Percentiles rank a stretch among this genome's conserved stretches.
phyloP scores from a whole-genome alignment of 176 grass and related monocot species.

The Oropetium thomaeum region DNA sequence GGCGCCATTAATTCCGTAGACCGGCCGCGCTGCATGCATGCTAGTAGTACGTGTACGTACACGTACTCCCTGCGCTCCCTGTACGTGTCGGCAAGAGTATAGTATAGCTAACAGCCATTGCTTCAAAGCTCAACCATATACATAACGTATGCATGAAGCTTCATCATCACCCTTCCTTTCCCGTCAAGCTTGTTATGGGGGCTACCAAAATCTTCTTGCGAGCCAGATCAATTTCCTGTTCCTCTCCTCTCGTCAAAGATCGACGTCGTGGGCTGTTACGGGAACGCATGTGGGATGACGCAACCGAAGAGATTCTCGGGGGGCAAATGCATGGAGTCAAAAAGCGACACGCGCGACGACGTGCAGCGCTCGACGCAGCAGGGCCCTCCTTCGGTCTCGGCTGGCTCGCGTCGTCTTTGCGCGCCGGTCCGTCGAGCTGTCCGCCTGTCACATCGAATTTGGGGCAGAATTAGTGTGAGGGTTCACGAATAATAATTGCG shows the following conservation, averaged over 20 bases:
- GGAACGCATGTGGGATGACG: constrained; percentile 33
- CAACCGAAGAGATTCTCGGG: not conserved
- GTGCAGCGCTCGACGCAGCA: constrained; percentile 3
- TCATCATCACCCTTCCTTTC: not conserved
- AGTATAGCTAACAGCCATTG: not conserved
- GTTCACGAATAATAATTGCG: constrained; percentile 16
- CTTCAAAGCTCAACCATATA: too few species aligned
- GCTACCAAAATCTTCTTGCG: not conserved
- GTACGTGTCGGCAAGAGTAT: not conserved
- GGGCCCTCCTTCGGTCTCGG: constrained; percentile 28
- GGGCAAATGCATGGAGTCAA: constrained; percentile 3
- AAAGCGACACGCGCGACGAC: not conserved
- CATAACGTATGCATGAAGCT: too few species aligned
- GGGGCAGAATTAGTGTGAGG: constrained; percentile 3
- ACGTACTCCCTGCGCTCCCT: not conserved
- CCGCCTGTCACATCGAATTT: constrained; percentile 40
- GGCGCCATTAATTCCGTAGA: not conserved
- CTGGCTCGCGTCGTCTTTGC: too few species aligned
- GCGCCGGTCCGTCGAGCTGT: not conserved
- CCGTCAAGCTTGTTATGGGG: not conserved
- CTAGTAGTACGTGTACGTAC: not conserved
- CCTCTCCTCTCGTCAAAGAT: not conserved
- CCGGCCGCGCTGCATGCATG: not conserved
- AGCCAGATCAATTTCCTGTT: constrained; percentile 14
- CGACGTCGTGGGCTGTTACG: constrained; percentile 1